Conservation (phyloP, 805 yeast genomes). For the Ogataea saltuana region DNA sequence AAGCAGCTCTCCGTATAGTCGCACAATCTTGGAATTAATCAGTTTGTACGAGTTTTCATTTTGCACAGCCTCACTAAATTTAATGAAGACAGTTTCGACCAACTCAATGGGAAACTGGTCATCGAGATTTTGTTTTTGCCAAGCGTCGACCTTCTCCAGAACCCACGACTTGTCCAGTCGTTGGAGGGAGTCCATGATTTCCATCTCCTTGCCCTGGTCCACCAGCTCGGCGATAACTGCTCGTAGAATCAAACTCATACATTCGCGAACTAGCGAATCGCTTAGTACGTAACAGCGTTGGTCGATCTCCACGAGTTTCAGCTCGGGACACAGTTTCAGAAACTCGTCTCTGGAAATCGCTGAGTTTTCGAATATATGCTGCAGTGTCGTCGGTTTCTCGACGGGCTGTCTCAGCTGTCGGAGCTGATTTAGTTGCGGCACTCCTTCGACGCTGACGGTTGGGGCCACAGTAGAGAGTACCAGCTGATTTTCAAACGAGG, state of each 20-base stretch:
- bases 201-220: slow-evolving; percentile 15
- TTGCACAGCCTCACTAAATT: slow-evolving; percentile 14
- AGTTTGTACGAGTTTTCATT: slow-evolving; percentile 19
- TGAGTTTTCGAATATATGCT: slow-evolving; percentile 15
- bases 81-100: slow-evolving; percentile 12
- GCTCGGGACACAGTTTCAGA: slow-evolving; percentile 6
- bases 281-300: slow-evolving; percentile 13
- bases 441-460: slow-evolving; percentile 9
- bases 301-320: slow-evolving; percentile 18
- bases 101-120: slow-evolving; percentile 11
- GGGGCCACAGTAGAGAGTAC: slow-evolving; percentile 15
- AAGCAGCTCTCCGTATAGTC: slow-evolving; percentile 20
- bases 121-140: too few relatives aligned
- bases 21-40: slow-evolving; percentile 20
- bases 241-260: slow-evolving; percentile 13
- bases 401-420: background rate
- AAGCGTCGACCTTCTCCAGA: slow-evolving; percentile 9
- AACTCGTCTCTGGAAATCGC: slow-evolving; percentile 14
- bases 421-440: slow-evolving; percentile 15
- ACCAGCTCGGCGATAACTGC: slow-evolving; percentile 12
- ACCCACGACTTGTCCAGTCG: too few relatives aligned
- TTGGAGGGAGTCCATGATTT: slow-evolving; percentile 13
- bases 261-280: slow-evolving; percentile 17
- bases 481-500: slow-evolving; percentile 18
- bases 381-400: slow-evolving; percentile 1